phyloP scores from a whole-genome alignment of 768 basidiomycete genomes.

The Kwoniella europaea region DNA sequence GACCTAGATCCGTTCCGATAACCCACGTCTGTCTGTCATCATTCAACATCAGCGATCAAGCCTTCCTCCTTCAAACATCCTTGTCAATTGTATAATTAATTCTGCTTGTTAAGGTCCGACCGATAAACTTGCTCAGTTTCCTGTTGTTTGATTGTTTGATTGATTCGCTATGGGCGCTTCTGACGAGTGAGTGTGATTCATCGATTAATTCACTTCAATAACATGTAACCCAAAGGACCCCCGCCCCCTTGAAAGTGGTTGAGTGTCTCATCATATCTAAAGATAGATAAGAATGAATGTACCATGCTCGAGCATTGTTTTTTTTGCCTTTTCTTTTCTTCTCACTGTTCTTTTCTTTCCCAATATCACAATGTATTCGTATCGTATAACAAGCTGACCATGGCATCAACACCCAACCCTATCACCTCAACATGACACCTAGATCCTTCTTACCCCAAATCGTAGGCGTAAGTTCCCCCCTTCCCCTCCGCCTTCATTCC shows the following conservation, averaged over 20 bases:
- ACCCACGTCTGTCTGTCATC: neutral
- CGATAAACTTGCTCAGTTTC: neutral
- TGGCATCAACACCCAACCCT: neutral
- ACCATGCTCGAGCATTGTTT: neutral
- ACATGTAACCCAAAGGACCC: slow-evolving; percentile 20
- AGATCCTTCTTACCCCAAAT: slow-evolving; percentile 59
- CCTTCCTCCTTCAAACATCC: neutral
- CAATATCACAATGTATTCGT: neutral
- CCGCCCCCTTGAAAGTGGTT: slow-evolving; percentile 6
- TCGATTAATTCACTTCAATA: neutral
- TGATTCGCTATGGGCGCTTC: slow-evolving; percentile 39
- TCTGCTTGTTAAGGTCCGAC: neutral
- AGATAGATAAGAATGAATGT: neutral
- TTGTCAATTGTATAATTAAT: neutral
- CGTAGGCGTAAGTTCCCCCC: slow-evolving; percentile 51
- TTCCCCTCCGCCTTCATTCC: too few relatives aligned
- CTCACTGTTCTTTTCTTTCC: neutral
- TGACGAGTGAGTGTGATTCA: slow-evolving; percentile 42
- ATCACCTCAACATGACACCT: slow-evolving; percentile 39
- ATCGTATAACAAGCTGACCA: slow-evolving; percentile 8
- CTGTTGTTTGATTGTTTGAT: neutral
- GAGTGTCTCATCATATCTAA: neutral
- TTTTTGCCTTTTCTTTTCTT: neutral
- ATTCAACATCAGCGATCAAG: neutral
- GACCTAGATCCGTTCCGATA: neutral